These are phyloP conservation scores for Aspergillus puulaauensis DNA, from an alignment of 2,329 filamentous ascomycete species.

Conservation along the genomic window DNA sequence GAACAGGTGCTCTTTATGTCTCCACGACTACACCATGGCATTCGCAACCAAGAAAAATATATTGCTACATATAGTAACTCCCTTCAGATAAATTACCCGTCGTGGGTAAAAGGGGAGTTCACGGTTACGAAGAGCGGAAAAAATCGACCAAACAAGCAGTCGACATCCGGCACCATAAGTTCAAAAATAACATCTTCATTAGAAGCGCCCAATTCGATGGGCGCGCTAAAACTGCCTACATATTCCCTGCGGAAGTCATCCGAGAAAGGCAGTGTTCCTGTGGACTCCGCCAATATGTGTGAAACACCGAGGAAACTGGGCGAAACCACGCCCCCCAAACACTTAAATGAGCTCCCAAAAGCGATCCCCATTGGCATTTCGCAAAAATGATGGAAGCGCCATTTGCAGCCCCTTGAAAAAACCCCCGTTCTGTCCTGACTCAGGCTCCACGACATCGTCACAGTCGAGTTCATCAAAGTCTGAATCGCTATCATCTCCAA, in stretches of 20 bases:
- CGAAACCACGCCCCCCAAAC: neutral
- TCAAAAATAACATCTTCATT: neutral
- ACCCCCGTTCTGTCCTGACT: neutral
- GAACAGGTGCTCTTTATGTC: neutral
- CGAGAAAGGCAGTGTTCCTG: neutral
- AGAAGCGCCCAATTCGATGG: neutral
- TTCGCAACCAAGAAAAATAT: neutral
- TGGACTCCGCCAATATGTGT: neutral
- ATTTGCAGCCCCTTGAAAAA: neutral
- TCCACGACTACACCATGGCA: neutral
- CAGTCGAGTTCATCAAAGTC: neutral
- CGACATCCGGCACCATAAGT: neutral
- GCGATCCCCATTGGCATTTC: neutral
- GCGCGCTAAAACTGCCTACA: neutral
- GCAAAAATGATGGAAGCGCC: neutral
- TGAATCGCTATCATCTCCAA: neutral
- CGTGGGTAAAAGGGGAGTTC: neutral
- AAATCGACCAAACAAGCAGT: neutral
- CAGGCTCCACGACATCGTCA: neutral
- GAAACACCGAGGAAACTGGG: neutral
- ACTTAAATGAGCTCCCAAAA: neutral
- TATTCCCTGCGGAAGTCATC: neutral
- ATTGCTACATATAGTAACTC: neutral
- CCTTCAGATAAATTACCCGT: neutral
- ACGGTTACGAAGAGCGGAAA: neutral